Conservation (phyloP, 2,329 filamentous ascomycete species). For the Graphiopsis chlorocephala region DNA sequence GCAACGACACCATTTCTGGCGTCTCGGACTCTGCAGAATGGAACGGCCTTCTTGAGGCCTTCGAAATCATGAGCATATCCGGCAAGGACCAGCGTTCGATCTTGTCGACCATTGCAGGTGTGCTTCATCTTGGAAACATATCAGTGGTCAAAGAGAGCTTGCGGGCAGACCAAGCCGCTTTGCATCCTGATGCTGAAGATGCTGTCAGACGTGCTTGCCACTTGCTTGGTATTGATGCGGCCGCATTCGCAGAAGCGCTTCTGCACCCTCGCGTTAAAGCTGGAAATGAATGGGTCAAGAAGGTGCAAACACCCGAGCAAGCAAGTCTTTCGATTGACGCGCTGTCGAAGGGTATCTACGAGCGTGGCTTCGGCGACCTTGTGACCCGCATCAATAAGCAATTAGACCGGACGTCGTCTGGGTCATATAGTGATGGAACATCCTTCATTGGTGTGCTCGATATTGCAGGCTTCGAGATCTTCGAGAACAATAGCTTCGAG, state of each 20-base stretch:
- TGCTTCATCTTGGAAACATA: conserved; percentile 91
- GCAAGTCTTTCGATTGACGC: conserved; percentile 87
- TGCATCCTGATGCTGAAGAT: conserved; percentile 70
- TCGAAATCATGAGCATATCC: conserved; percentile 89
- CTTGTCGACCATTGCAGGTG: conserved; percentile 81
- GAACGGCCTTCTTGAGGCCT: conserved; percentile 85
- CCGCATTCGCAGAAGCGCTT: conserved; percentile 85
- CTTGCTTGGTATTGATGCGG: conserved; percentile 81
- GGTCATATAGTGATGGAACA: conserved; percentile 79
- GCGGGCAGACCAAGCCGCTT: conserved; percentile 82
- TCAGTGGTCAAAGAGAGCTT: conserved; percentile 86
- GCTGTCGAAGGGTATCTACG: conserved; percentile 94
- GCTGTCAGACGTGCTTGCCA: conserved; percentile 75
- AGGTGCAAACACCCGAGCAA: conserved; percentile 95
- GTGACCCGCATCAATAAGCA: conserved; percentile 89
- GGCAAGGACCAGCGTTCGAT: conserved; percentile 80
- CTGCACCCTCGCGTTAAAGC: conserved; percentile 93
- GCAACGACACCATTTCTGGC: conserved; percentile 86
- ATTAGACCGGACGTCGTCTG: conserved; percentile 69
- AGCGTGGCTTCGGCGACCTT: conserved; percentile 89
- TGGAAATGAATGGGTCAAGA: conserved; percentile 96
- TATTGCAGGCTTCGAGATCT: conserved; percentile 99
- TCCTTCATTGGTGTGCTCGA: conserved; percentile 97
- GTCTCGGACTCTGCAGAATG: conserved; percentile 91
- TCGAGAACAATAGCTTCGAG: conserved; percentile 97